Evolutionary conservation across 2,329 filamentous ascomycete genomes (phyloP).

Genomic region (Nannizzia gypsea): DNA sequence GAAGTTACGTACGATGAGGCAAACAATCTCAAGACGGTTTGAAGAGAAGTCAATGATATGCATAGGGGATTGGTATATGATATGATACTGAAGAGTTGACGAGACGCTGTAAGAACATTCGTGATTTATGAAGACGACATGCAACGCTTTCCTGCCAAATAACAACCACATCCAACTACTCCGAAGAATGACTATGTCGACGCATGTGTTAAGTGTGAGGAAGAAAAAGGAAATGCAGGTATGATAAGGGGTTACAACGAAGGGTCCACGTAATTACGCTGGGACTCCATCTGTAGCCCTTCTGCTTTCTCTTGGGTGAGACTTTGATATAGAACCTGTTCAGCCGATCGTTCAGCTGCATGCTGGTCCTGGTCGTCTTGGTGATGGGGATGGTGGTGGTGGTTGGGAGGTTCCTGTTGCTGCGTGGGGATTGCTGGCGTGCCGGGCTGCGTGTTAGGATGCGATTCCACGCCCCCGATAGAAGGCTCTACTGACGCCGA

Average conservation of each 20-base stretch:
- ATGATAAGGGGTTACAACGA: slow-evolving; percentile 21
- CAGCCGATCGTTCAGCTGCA: slow-evolving; percentile 30
- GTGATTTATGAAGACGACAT: too few relatives aligned
- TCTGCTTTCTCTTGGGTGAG: slow-evolving; percentile 32
- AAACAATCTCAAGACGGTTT: too few relatives aligned
- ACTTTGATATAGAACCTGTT: slow-evolving; percentile 35
- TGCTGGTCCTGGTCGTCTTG: slow-evolving; percentile 11
- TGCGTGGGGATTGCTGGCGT: slow-evolving; percentile 1
- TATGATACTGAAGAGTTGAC: too few relatives aligned
- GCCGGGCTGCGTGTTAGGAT: slow-evolving; percentile 24
- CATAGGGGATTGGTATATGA: too few relatives aligned
- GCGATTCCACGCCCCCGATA: slow-evolving; percentile 12
- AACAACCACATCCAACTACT: background rate
- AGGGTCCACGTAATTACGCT: slow-evolving; percentile 24
- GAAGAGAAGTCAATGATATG: too few relatives aligned
- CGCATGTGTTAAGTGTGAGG: background rate
- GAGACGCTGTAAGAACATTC: background rate
- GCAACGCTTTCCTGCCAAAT: background rate
- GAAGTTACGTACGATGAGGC: too few relatives aligned
- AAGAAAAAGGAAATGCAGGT: background rate
- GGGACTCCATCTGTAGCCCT: slow-evolving; percentile 24
- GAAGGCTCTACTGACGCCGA: slow-evolving; percentile 16
- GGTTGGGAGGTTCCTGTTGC: background rate
- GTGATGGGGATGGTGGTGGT: slow-evolving; percentile 9
- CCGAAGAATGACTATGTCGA: too few relatives aligned